phyloP scores from a whole-genome alignment of 192 early-diverging fungal genomes.

The Backusella parvicylindrica region DNA sequence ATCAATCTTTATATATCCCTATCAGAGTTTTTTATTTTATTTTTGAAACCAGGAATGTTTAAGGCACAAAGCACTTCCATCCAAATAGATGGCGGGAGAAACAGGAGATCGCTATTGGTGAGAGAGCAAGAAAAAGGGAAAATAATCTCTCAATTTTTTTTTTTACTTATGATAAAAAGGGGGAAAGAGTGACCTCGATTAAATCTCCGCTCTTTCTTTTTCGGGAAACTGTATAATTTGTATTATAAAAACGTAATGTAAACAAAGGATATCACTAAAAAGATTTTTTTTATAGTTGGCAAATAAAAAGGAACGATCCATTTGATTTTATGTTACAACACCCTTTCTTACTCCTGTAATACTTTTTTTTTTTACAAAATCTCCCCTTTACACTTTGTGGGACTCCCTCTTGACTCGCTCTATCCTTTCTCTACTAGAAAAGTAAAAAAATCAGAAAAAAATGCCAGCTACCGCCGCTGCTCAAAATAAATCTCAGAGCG shows the following conservation, averaged over 20 bases:
- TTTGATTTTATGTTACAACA: neutral
- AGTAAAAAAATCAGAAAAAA: neutral
- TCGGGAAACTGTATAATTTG: neutral
- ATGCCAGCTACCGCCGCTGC: conserved; percentile 34
- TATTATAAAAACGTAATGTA: neutral
- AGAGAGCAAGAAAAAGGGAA: neutral
- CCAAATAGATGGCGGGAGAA: neutral
- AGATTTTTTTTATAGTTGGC: neutral
- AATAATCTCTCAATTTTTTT: neutral
- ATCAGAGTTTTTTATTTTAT: neutral
- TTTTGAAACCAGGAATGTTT: neutral
- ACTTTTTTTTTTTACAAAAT: conserved; percentile 7
- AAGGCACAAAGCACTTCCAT: neutral
- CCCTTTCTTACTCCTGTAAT: neutral
- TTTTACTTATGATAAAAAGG: neutral
- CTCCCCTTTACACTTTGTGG: neutral
- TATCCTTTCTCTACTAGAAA: neutral
- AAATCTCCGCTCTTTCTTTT: neutral
- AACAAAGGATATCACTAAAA: neutral
- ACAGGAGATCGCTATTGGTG: neutral
- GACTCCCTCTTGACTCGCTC: conserved; percentile 10
- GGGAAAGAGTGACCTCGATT: neutral
- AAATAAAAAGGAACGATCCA: neutral
- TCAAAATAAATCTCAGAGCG: conserved; percentile 20
- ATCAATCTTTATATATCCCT: neutral